A percentile compares a stretch with the other conserved stretches of the same genome.
Conservation (phyloP, 305 asterid species). For the Solanum chacoense region DNA sequence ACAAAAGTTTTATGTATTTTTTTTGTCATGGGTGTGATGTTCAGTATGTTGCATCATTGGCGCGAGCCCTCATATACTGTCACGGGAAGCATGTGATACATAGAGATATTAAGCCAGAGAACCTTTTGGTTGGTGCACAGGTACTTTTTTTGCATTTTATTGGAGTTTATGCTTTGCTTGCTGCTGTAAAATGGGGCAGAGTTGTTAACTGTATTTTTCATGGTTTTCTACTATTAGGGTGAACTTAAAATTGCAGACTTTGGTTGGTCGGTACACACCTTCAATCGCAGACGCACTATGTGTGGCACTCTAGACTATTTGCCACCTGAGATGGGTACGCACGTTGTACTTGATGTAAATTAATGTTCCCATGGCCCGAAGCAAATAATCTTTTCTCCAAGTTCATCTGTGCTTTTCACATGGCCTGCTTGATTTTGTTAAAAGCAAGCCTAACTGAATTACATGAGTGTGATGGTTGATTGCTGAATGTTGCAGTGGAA, state of each 20-base stretch:
- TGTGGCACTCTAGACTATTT: slow-evolving; percentile 76
- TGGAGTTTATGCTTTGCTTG: background rate
- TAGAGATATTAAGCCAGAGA: slow-evolving; percentile 84
- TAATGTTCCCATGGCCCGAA: background rate
- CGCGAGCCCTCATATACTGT: slow-evolving; percentile 81
- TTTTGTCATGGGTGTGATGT: background rate
- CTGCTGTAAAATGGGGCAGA: background rate
- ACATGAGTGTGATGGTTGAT: background rate
- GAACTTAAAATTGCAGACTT: slow-evolving; percentile 70
- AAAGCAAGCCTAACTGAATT: background rate
- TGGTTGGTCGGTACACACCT: slow-evolving; percentile 77
- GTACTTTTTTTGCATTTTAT: slow-evolving; percentile 4
- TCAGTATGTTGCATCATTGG: slow-evolving; percentile 67
- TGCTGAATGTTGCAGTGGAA: slow-evolving; percentile 39
- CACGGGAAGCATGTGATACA: slow-evolving; percentile 96
- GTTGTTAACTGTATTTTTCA: background rate
- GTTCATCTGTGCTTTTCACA: background rate
- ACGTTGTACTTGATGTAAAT: background rate
- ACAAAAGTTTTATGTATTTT: background rate
- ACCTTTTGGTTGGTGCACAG: slow-evolving; percentile 46
- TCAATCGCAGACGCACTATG: slow-evolving; percentile 63
- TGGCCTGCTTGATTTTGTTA: background rate
- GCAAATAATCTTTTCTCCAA: background rate
- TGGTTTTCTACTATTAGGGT: slow-evolving; percentile 28
- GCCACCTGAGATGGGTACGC: slow-evolving; percentile 72